A percentile compares a stretch with the other conserved stretches of the same genome.
phyloP scores from a whole-genome alignment of 2,329 filamentous ascomycete genomes.

The Penicillium sumatraense region DNA sequence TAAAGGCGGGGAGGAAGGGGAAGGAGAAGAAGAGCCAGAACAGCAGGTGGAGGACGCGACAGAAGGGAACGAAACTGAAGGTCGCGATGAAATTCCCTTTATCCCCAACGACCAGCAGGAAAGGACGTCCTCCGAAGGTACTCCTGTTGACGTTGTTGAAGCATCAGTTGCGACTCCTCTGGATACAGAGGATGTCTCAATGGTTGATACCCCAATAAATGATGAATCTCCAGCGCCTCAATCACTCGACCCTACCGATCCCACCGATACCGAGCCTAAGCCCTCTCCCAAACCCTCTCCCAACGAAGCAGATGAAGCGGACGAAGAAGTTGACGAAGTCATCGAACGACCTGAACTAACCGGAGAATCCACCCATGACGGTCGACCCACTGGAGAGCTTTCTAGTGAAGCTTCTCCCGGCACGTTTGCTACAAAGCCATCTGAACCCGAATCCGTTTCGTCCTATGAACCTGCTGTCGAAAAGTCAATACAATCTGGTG shows the following conservation, averaged over 20 bases:
- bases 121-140: constrained; percentile 33
- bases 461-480: constrained; percentile 43
- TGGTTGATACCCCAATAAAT: constrained; percentile 18
- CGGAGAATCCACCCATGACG: constrained; percentile 26
- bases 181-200: constrained; percentile 16
- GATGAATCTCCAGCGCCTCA: not conserved
- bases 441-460: constrained; percentile 50
- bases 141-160: constrained; percentile 26
- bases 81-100: constrained; percentile 42
- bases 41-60: not conserved
- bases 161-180: constrained; percentile 18
- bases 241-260: not conserved
- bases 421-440: constrained; percentile 49
- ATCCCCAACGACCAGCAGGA: constrained; percentile 35
- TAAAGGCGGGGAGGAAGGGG: constrained; percentile 40
- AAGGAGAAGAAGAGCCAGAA: not conserved
- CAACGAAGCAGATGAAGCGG: constrained; percentile 5
- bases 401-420: constrained; percentile 50
- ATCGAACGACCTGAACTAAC: constrained; percentile 12
- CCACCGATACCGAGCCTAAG: not conserved
- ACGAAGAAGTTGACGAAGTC: constrained; percentile 16
- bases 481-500: constrained; percentile 39
- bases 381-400: constrained; percentile 34
- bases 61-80: constrained; percentile 36
- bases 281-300: not conserved